Base-by-base conservation (phyloP, 495 filamentous ascomycete species). In the Neurospora sp. region DNA sequence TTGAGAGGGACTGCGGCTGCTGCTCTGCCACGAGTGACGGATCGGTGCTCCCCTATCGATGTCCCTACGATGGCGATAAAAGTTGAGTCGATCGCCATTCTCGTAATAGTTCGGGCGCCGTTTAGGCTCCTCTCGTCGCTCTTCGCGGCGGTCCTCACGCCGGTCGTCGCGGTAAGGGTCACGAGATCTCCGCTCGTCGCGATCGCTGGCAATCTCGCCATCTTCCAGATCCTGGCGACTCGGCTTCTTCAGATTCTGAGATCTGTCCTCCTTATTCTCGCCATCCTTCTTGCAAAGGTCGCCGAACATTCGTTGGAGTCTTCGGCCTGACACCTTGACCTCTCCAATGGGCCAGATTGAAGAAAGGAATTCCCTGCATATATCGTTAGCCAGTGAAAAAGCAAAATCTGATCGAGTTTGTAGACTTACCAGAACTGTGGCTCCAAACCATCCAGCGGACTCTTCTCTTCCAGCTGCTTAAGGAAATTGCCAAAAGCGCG, bases 231-330 rank as follows among this genome's bases (percentile, higher is more conserved):
- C 79, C 4, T 75, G 77, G 68, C 78, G 71, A 12, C 44, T 76
- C 12, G 72, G 70, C 6, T 74, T 72, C 61, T 73, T 74, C 40
- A 53, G 20, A 8, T 76, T 75, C 37, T 44, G 65, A 45, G 71
- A 27, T n/a, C 69, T 74, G 1, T 78, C 75, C 4, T 81, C 78
- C n/a, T 75, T 74, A 69, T 76, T 75, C 22, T 20, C 31, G 44
- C 77, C 75, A 22, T 81, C 78, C 70, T 79, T 78, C 18, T 77
- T 74, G 20, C 78, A 42, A 53, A 88, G 79, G 69, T 82, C 82
- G 22, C 80, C 78, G 75, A 83, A 86, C 84, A 87, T 88, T 31
- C 75, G 76, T 72, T 84, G 82, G 14, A 88, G 76, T 40, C 83
- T 78, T 48, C 75, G 74, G 20, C 83, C 83, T 0, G 82, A 76